A percentile compares a stretch with the other conserved stretches of the same genome.
Evolutionary conservation across 352 stramenopile species (phyloP).

Genomic region (Elongisporangium senticosum): DNA sequence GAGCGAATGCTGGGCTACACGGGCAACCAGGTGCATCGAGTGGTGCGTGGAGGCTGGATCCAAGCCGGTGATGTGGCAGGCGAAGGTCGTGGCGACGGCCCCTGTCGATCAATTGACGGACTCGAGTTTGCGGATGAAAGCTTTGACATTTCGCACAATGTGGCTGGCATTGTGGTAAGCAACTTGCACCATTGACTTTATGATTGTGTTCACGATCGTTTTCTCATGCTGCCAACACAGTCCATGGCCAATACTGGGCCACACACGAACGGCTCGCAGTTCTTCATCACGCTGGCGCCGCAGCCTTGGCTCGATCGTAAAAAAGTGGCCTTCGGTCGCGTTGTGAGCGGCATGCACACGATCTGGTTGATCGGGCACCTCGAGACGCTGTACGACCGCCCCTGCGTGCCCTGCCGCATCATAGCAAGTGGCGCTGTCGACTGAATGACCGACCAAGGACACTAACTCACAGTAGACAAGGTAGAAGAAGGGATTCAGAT

Average conservation of each 20-base stretch:
- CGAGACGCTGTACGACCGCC: slow-evolving; percentile 46
- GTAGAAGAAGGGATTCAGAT: no score
- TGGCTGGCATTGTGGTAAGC: slow-evolving; percentile 51
- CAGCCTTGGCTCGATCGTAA: slow-evolving; percentile 62
- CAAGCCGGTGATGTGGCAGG: slow-evolving; percentile 59
- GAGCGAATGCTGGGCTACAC: slow-evolving; percentile 37
- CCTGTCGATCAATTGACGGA: slow-evolving; percentile 51
- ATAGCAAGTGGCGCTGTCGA: slow-evolving; percentile 56
- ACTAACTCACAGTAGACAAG: no score
- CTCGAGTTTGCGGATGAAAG: slow-evolving; percentile 66
- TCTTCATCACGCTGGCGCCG: slow-evolving; percentile 96
- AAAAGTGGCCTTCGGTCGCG: slow-evolving; percentile 75
- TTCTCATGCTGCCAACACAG: slow-evolving; percentile 6
- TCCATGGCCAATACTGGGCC: slow-evolving; percentile 96
- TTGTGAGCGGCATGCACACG: slow-evolving; percentile 56
- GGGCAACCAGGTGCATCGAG: slow-evolving; percentile 50
- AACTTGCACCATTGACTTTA: no score
- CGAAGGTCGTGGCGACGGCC: slow-evolving; percentile 37
- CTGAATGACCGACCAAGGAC: slow-evolving; percentile 4
- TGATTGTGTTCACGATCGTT: background rate
- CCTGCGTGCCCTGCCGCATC: slow-evolving; percentile 60
- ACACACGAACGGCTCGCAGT: slow-evolving; percentile 98
- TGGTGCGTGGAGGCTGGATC: slow-evolving; percentile 69
- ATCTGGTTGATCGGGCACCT: slow-evolving; percentile 45
- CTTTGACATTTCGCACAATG: slow-evolving; percentile 62